A percentile compares a stretch with the other conserved stretches of the same genome.
These are phyloP conservation scores for Logfia minima DNA, from an alignment of 129 eudicot species.

Conservation along the genomic window DNA sequence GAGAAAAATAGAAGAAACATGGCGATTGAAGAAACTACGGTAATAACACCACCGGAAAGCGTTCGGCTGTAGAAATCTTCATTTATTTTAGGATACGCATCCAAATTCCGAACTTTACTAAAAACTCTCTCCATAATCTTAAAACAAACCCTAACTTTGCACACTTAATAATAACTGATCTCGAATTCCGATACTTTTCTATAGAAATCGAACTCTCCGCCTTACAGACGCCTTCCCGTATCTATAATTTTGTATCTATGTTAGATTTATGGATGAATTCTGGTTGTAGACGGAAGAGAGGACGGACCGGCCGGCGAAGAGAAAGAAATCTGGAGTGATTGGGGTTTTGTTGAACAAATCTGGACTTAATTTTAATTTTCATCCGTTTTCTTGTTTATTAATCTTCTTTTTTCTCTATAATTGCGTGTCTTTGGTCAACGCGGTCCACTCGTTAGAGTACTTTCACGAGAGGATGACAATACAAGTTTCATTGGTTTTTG, in stretches of 20 bases:
- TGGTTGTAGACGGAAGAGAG: conserved; percentile 18
- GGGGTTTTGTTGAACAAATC: conserved; percentile 40
- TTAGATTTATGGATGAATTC: not conserved
- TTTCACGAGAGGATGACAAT: too few relatives aligned
- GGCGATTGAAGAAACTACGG: conserved; percentile 63
- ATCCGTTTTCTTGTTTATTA: not conserved
- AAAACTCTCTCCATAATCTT: conserved; percentile 52
- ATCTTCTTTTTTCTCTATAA: conserved; percentile 4
- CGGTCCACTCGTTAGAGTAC: not conserved
- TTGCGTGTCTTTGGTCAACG: conserved; percentile 30
- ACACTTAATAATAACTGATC: not conserved
- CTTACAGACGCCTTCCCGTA: conserved; percentile 15
- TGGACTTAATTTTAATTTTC: conserved; percentile 30
- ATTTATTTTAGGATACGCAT: conserved; percentile 81
- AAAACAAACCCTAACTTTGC: not conserved
- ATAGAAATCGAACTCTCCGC: not conserved
- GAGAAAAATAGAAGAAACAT: conserved; percentile 72
- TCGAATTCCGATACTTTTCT: conserved; percentile 11
- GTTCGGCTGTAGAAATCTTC: conserved; percentile 88
- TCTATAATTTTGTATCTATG: not conserved
- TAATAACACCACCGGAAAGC: conserved; percentile 80
- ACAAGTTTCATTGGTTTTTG: too few relatives aligned
- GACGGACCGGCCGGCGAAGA: conserved; percentile 30
- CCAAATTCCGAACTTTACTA: conserved; percentile 67
- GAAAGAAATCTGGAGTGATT: conserved; percentile 5